phyloP scores from a whole-genome alignment of 805 yeast genomes.

The Candida suzukii region DNA sequence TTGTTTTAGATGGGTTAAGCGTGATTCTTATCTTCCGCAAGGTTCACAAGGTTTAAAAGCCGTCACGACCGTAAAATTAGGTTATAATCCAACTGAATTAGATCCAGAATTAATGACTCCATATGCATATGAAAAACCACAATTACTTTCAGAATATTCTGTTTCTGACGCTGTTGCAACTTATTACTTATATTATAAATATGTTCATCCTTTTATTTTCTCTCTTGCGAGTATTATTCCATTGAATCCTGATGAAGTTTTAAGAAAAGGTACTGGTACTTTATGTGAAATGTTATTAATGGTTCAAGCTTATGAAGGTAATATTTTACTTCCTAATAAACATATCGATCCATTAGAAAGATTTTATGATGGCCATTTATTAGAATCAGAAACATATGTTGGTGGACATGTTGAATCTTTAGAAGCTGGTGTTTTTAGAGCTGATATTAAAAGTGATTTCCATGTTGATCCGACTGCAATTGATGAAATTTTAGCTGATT shows the following conservation, averaged over 20 bases:
- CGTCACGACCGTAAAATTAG: conserved; percentile 90
- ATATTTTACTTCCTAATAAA: conserved; percentile 84
- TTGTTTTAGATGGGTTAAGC: conserved; percentile 94
- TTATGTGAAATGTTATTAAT: conserved; percentile 94
- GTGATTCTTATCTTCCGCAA: conserved; percentile 96
- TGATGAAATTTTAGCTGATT: conserved; percentile 67
- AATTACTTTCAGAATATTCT: conserved; percentile 87
- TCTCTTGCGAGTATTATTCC: conserved; percentile 95
- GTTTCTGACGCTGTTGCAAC: conserved; percentile 99
- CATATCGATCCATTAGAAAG: conserved; percentile 92
- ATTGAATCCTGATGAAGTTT: conserved; percentile 89
- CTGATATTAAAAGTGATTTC: conserved; percentile 75
- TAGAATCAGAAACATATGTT: conserved; percentile 94
- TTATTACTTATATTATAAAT: conserved; percentile 89
- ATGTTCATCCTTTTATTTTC: conserved; percentile 94
- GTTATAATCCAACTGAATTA: conserved; percentile 92
- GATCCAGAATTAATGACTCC: conserved; percentile 99
- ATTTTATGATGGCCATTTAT: conserved; percentile 87
- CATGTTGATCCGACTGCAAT: conserved; percentile 74
- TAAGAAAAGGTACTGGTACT: conserved; percentile 97
- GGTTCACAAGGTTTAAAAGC: conserved; percentile 98
- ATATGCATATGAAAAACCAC: conserved; percentile 92
- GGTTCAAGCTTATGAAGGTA: conserved; percentile 86
- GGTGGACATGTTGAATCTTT: conserved; percentile 98
- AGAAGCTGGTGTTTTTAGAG: conserved; percentile 96